Conservation (phyloP, 139 green algal genomes). For the Penium margaritaceum region DNA sequence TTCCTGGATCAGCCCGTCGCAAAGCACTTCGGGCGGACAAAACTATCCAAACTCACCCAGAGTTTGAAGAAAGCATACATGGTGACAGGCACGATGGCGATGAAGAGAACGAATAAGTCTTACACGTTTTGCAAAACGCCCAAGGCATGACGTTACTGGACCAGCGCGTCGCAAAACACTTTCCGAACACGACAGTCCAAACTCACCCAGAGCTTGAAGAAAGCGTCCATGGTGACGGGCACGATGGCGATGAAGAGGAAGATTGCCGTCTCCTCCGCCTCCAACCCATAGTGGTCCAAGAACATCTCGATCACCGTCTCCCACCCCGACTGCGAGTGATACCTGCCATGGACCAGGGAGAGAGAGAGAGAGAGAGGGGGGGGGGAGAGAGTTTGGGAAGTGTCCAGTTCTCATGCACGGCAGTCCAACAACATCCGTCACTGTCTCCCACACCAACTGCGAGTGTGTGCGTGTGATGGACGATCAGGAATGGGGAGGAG, state of each 20-base stretch:
- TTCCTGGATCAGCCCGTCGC: neutral
- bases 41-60: constrained; percentile 18
- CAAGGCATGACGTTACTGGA: neutral
- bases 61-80: constrained; percentile 45
- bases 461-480: too few relatives aligned
- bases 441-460: constrained; percentile 31
- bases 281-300: constrained; percentile 37
- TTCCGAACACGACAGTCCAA: neutral
- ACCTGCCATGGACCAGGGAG: constrained; percentile 6
- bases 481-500: too few relatives aligned
- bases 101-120: constrained; percentile 28
- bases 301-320: constrained; percentile 41
- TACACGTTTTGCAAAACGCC: neutral
- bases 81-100: constrained; percentile 43
- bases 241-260: constrained; percentile 45
- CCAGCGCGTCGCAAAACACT: neutral
- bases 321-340: constrained; percentile 40
- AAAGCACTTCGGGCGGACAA: neutral
- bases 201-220: constrained; percentile 48
- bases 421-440: constrained; percentile 31
- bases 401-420: neutral
- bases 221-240: constrained; percentile 43
- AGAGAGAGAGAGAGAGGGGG: neutral
- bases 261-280: constrained; percentile 19
- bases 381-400: neutral